phyloP scores from a whole-genome alignment of 441 rosid species.

The Manihot esculenta region DNA sequence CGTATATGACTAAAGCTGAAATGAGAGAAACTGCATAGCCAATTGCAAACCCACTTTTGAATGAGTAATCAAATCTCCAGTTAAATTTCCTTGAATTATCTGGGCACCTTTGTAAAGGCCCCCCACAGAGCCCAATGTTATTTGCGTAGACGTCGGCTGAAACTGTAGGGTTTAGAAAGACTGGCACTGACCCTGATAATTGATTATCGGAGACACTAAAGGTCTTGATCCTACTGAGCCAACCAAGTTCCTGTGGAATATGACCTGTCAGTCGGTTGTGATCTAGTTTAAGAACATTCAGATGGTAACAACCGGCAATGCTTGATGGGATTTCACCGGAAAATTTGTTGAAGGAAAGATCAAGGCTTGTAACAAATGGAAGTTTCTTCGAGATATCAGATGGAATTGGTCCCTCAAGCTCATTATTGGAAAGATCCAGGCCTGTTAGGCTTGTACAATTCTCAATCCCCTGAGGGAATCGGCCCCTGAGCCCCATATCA shows the following conservation, averaged over 20 bases:
- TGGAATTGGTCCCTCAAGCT: constrained; percentile 38
- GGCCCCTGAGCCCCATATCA: constrained; percentile 35
- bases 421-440: constrained; percentile 33
- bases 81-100: background rate
- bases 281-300: constrained; percentile 32
- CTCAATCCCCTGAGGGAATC: constrained; percentile 38
- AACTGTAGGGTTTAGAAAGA: background rate
- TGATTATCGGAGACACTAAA: constrained; percentile 42
- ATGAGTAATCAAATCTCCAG: constrained; percentile 3
- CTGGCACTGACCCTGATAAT: constrained; percentile 39
- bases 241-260: constrained; percentile 30
- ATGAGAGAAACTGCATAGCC: background rate
- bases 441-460: constrained; percentile 29
- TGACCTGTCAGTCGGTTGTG: constrained; percentile 35
- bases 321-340: constrained; percentile 11
- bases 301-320: constrained; percentile 1
- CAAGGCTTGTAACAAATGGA: constrained; percentile 17
- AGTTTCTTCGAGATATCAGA: constrained; percentile 11
- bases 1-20: constrained; percentile 2
- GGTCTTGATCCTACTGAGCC: constrained; percentile 10
- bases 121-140: constrained; percentile 35
- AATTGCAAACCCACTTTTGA: constrained; percentile 2
- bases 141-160: background rate
- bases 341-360: constrained; percentile 22
- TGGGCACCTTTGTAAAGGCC: constrained; percentile 1